Conservation (phyloP, 805 yeast species). For the Saccharomycopsis sp. region DNA sequence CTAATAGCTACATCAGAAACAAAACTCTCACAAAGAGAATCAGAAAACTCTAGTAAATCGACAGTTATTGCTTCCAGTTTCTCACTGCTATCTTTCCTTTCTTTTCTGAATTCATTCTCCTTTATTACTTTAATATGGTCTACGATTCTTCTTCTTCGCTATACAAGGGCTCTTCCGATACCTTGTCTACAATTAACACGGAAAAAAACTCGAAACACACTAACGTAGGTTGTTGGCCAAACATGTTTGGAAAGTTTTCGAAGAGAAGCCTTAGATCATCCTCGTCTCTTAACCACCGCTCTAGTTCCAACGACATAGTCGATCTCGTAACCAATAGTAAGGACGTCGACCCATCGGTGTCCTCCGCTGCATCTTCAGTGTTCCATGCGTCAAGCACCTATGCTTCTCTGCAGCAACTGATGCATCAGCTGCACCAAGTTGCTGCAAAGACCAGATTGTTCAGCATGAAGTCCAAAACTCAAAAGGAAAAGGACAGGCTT, state of each 20-base stretch:
- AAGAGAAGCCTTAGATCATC: background rate
- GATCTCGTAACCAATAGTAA: background rate
- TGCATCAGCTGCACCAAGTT: background rate
- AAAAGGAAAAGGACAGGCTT: background rate
- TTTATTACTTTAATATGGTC: background rate
- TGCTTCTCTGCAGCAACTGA: background rate
- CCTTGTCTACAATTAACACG: background rate
- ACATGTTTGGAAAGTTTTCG: conserved; percentile 11
- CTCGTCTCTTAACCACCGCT: background rate
- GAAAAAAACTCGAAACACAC: background rate
- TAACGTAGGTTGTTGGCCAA: conserved; percentile 9
- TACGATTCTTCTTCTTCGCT: background rate
- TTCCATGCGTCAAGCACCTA: background rate
- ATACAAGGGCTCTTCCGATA: background rate
- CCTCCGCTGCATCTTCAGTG: background rate
- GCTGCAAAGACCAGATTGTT: background rate
- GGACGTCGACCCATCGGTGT: background rate
- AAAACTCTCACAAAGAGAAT: background rate
- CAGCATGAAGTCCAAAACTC: background rate
- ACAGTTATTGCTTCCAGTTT: background rate
- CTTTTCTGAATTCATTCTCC: background rate
- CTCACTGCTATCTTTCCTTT: background rate
- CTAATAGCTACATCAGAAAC: background rate
- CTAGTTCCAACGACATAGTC: background rate
- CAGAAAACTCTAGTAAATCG: too few species aligned